Evolutionary conservation across 768 basidiomycete species (phyloP), one percentile per base, ranked within the genome.

Genomic region (Polyporus arcularius): DNA sequence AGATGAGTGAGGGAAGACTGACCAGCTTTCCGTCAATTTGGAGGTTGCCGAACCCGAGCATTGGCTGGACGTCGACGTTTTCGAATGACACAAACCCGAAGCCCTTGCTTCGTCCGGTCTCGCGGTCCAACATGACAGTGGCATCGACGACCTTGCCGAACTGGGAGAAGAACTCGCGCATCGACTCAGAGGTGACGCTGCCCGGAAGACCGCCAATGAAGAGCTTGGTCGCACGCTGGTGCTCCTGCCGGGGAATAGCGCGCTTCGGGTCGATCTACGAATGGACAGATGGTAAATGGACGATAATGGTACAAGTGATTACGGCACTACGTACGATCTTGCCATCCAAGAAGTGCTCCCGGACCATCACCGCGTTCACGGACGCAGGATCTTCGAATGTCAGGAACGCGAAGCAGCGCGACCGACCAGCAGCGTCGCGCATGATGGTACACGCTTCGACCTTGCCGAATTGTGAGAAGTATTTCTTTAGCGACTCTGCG

Each of bases 381-480:
- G 92, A 91, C 7, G 90, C 86, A 9, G 94, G 87, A 48, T 96
- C 91, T 59, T 92, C 90, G 73, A 98, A 99, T 1, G 97, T 98
- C 72, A 98, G 76, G 78, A 98, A 99, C 16, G 95, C 97, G 76
- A 99, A 99, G 68, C 97, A 98, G 59, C 97, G 80, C 52, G 96
- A 98, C 61, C 96, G 87, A 35, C 96, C 96, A 45, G 89, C 88
- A 14, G 89, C 89, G 73, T 99, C 97, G 67, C 96, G 91, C 95
- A 99, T 98, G 78, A 99, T 98, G 12, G 94, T 98, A 74, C 94
- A 97, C 41, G 95, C 92, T 71, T 96, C 94, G 75, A 99, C 93
- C 76, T 92, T 89, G 72, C 97, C 97, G 74, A 96, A 99, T 75
- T 98, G 92, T 65, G 88, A 75, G 75, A 99, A 98, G 78, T 98